phyloP scores from a whole-genome alignment of 2,329 filamentous ascomycete genomes.

The Aspergillus oerlinghausenensis region DNA sequence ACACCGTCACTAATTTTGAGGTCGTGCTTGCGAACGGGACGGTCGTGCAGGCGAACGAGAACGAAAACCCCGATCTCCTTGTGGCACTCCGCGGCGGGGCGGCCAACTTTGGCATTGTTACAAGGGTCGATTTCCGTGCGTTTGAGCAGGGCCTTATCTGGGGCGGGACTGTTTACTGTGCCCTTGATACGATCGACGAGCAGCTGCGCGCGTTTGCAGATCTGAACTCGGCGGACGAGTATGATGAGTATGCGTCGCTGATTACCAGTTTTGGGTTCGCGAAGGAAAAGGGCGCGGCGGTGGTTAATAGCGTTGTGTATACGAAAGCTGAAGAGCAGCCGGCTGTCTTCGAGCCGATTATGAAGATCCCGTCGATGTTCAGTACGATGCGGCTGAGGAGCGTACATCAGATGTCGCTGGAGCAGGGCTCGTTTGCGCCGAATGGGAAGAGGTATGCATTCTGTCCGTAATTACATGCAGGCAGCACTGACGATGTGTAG shows the following conservation, averaged over 20 bases:
- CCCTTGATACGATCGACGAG: background rate
- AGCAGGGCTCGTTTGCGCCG: background rate
- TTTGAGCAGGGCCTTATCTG: constrained; percentile 4
- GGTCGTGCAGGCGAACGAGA: constrained; percentile 25
- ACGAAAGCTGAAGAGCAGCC: background rate
- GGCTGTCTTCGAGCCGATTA: background rate
- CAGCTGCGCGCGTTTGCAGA: background rate
- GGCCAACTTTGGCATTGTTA: constrained; percentile 36
- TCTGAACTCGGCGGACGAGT: background rate
- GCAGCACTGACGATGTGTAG: background rate
- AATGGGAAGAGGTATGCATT: background rate
- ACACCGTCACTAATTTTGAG: constrained; percentile 31
- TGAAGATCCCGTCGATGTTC: background rate
- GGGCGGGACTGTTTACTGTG: background rate
- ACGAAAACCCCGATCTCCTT: constrained; percentile 24
- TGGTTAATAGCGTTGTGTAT: background rate
- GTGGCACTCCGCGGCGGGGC: constrained; percentile 31
- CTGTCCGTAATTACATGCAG: too few species aligned
- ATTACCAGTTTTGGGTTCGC: background rate
- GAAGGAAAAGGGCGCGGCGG: background rate
- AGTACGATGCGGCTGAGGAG: background rate
- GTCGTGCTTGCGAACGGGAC: constrained; percentile 34
- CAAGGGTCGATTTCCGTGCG: constrained; percentile 11
- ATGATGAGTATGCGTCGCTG: constrained; percentile 1
- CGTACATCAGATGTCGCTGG: background rate